Evolutionary conservation across 1,284 basidiomycete genomes (phyloP).

Genomic region (Schizophyllum commune): DNA sequence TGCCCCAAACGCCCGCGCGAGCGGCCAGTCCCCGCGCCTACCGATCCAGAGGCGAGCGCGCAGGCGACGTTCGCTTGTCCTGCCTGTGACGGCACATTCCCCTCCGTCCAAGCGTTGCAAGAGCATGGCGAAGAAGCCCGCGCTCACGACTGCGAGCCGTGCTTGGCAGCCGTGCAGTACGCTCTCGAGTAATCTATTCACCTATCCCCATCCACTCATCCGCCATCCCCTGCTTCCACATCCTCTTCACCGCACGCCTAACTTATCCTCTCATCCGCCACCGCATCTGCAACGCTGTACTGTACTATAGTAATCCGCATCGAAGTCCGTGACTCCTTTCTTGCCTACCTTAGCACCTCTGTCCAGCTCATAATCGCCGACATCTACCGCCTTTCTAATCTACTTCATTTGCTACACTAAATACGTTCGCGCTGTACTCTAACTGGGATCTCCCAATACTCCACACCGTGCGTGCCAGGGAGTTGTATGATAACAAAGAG

Average conservation of each 20-base stretch:
- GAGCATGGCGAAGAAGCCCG: background rate
- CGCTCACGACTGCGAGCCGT: background rate
- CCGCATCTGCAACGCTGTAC: background rate
- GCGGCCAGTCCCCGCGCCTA: background rate
- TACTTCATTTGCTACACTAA: background rate
- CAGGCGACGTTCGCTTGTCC: background rate
- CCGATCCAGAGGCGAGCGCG: background rate
- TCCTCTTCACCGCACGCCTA: background rate
- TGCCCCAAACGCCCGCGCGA: background rate
- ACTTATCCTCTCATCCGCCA: background rate
- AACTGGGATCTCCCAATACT: background rate
- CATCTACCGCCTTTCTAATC: background rate
- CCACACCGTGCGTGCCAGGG: background rate
- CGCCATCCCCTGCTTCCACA: background rate
- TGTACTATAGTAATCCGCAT: background rate
- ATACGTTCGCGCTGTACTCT: background rate
- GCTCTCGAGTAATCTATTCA: background rate
- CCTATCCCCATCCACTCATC: background rate
- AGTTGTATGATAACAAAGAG: background rate
- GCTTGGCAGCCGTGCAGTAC: background rate
- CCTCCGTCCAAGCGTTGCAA: background rate
- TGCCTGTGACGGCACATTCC: background rate
- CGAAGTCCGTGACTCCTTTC: background rate
- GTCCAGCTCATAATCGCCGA: background rate
- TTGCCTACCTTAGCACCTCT: background rate